Evolutionary conservation across 1,139 yeast genomes (phyloP), one percentile per base, ranked within the genome.

Genomic region (Taiozyma sp.): DNA sequence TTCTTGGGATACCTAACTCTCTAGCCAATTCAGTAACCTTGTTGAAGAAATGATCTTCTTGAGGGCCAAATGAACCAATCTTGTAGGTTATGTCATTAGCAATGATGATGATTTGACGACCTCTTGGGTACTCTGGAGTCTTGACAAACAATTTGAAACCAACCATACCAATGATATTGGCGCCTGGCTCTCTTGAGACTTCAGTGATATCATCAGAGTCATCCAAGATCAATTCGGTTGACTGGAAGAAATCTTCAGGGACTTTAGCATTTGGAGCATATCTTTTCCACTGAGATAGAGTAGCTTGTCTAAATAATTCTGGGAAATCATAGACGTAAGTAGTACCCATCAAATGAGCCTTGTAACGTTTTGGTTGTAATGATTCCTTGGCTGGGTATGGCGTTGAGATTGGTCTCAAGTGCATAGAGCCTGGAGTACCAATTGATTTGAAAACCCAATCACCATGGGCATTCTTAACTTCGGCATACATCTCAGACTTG

Each of bases 11-110:
- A 54, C 99, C 99, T 60, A 84, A 79, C 66, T 81, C 78, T 73
- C 97, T 83, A 29, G 98, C 97, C 59, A 85, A 79, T 64, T 90
- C 96, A 44, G 99, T 93, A 60, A 95, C 96, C 68, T 86, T 84
- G 76, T 88, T 81, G 78, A 93, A 93, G 75, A 84, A 93, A 53
- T 74, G 76, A 72, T 93, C 99, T 75, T 93, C 99, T 63, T 81
- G 86, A n/a, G 99, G 99, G 62, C 99, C 99, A 65, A 93, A 93
- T 1, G 99, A 93, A 70, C 99, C 99, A 72, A 93, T 93, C 81
- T 90, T 92, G 76, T 80, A 93, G 44, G 99, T 95, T 65, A 93
- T 95, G 70, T 93, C 99, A 67, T 93, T 93, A 49, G 99, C 98
- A 69, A 93, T 87, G 62, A 95, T 80, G 54, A 92, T 80, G 65